phyloP scores from a whole-genome alignment of 139 green algal genomes.

The Raphidocelis subcapitata region DNA sequence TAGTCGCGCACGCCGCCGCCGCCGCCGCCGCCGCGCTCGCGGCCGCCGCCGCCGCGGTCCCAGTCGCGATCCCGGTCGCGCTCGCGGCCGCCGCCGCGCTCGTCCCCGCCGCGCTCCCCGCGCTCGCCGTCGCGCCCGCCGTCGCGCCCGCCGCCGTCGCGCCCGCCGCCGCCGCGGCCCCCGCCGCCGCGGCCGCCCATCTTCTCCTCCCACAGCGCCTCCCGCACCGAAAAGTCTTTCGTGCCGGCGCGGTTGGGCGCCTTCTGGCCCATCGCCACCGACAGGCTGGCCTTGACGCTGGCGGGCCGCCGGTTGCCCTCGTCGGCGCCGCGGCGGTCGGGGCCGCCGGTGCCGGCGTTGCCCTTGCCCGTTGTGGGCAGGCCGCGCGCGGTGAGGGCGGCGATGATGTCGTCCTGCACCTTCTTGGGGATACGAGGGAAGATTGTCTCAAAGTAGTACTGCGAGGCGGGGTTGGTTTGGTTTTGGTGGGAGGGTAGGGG shows the following conservation, averaged over 20 bases:
- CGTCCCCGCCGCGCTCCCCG: neutral
- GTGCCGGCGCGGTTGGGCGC: constrained; percentile 82
- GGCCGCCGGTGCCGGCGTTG: constrained; percentile 77
- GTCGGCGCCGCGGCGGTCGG: constrained; percentile 75
- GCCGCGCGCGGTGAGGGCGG: constrained; percentile 56
- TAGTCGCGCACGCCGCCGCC: constrained; percentile 19
- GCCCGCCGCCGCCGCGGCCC: neutral
- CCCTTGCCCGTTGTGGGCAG: constrained; percentile 74
- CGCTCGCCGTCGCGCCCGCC: neutral
- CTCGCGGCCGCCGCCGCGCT: neutral
- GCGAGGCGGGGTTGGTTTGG: no score
- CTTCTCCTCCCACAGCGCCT: constrained; percentile 7
- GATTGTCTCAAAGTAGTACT: constrained; percentile 99
- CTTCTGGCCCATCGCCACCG: constrained; percentile 89
- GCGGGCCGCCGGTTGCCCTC: constrained; percentile 67
- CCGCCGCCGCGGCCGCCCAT: neutral
- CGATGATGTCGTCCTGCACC: constrained; percentile 72
- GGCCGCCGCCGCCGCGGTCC: neutral
- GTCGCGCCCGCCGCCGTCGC: constrained; percentile 1
- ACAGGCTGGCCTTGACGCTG: constrained; percentile 91
- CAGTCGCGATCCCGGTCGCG: constrained; percentile 1
- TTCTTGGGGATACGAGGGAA: constrained; percentile 93
- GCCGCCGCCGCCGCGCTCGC: neutral
- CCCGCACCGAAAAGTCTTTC: constrained; percentile 60
- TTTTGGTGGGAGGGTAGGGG: no score